phyloP scores from a whole-genome alignment of 768 basidiomycete genomes.

The Kwoniella sp. region DNA sequence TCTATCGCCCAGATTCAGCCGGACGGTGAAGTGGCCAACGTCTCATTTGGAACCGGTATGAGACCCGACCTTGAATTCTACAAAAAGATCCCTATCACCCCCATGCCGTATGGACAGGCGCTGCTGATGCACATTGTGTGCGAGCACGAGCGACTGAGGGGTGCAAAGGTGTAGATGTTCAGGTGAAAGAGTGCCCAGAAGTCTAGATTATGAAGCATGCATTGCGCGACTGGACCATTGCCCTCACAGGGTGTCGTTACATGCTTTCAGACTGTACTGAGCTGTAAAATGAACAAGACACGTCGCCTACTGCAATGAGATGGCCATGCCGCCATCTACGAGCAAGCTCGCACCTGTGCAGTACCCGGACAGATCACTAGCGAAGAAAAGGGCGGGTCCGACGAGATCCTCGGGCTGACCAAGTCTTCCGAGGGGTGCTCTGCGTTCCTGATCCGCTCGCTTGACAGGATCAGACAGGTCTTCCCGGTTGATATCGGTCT shows the following conservation, averaged over 20 bases:
- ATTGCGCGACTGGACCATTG: no score
- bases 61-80: conserved; percentile 56
- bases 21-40: conserved; percentile 55
- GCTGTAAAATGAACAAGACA: no score
- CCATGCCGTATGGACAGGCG: conserved; percentile 61
- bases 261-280: no score
- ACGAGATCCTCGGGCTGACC: conserved; percentile 70
- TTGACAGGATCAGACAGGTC: conserved; percentile 62
- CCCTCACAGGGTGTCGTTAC: no score
- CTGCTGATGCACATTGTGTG: conserved; percentile 56
- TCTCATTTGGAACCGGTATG: conserved; percentile 59
- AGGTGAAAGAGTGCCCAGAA: no score
- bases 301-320: conserved; percentile 66
- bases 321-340: conserved; percentile 70
- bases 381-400: conserved; percentile 69
- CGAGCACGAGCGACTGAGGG: conserved; percentile 52
- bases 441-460: conserved; percentile 61
- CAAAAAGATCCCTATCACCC: conserved; percentile 57
- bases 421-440: conserved; percentile 65
- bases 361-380: conserved; percentile 67
- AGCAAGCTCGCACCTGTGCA: conserved; percentile 48
- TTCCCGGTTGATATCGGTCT: conserved; percentile 72
- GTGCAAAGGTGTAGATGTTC: no score
- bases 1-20: conserved; percentile 55
- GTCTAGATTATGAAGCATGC: no score